These are phyloP conservation scores for Suillus occidentalis DNA, from an alignment of 768 basidiomycete species.

Conservation along the genomic window DNA sequence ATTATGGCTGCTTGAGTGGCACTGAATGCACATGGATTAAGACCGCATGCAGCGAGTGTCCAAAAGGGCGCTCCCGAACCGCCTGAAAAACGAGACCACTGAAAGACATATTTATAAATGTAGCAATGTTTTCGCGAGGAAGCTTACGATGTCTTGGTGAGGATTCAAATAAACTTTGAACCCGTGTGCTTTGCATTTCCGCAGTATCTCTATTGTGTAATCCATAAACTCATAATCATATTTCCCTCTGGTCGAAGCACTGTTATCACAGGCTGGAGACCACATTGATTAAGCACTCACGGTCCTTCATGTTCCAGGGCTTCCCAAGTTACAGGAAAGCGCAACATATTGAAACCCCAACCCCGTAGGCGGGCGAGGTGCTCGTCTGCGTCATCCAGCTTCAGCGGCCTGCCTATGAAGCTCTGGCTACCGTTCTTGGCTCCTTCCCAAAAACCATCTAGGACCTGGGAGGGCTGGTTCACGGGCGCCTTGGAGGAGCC, in stretches of 20 bases:
- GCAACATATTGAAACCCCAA: constrained; percentile 92
- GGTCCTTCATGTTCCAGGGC: constrained; percentile 91
- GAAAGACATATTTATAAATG: constrained; percentile 1
- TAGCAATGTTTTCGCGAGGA: background rate
- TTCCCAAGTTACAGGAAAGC: constrained; percentile 92
- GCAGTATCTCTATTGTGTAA: constrained; percentile 83
- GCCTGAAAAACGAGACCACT: constrained; percentile 96
- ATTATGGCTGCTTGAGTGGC: constrained; percentile 83
- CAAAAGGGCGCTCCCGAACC: constrained; percentile 95
- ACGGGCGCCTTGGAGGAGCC: constrained; percentile 86
- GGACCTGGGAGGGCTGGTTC: constrained; percentile 62
- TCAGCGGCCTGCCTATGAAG: constrained; percentile 78
- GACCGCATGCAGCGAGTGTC: constrained; percentile 88
- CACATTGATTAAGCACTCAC: constrained; percentile 53
- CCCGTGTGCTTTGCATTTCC: constrained; percentile 89
- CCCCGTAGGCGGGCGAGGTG: constrained; percentile 83
- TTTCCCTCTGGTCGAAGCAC: constrained; percentile 55
- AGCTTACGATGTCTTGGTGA: constrained; percentile 88
- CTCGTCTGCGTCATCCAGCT: constrained; percentile 84
- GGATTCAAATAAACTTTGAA: constrained; percentile 94
- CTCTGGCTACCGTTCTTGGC: constrained; percentile 68
- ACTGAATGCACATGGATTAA: constrained; percentile 83
- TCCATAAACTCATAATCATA: constrained; percentile 93
- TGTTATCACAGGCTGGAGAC: constrained; percentile 1
- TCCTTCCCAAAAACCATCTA: constrained; percentile 79